A percentile compares a stretch with the other conserved stretches of the same genome.
These are phyloP conservation scores for Ricinus communis DNA, from an alignment of 345 rosid species.

Conservation along the genomic window DNA sequence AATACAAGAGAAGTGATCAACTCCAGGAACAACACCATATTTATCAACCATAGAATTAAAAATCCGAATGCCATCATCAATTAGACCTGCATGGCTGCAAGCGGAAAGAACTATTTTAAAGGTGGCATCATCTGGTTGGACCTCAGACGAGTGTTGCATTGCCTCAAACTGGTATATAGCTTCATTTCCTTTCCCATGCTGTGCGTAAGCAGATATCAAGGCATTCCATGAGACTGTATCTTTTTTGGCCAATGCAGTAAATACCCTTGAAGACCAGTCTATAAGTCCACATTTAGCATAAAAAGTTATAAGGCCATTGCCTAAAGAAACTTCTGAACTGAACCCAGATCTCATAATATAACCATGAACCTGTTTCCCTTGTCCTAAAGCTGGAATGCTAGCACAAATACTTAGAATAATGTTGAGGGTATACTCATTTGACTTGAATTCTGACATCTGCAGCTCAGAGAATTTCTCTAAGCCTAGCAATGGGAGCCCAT, in stretches of 20 bases:
- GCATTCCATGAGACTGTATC: slow-evolving; percentile 75
- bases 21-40: slow-evolving; percentile 41
- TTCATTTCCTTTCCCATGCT: slow-evolving; percentile 68
- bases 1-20: slow-evolving; percentile 70
- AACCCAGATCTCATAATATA: slow-evolving; percentile 43
- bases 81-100: slow-evolving; percentile 73
- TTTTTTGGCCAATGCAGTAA: slow-evolving; percentile 45
- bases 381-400: slow-evolving; percentile 44
- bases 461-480: slow-evolving; percentile 45
- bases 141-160: slow-evolving; percentile 42
- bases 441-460: slow-evolving; percentile 45
- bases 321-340: slow-evolving; percentile 42
- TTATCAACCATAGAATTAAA: slow-evolving; percentile 52
- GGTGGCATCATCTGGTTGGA: slow-evolving; percentile 60
- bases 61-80: slow-evolving; percentile 51
- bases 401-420: slow-evolving; percentile 53
- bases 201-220: slow-evolving; percentile 61
- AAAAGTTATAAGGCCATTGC: slow-evolving; percentile 62
- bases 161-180: slow-evolving; percentile 46
- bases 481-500: slow-evolving; percentile 47
- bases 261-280: slow-evolving; percentile 49
- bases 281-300: slow-evolving; percentile 68
- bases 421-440: slow-evolving; percentile 57
- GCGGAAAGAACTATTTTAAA: slow-evolving; percentile 66
- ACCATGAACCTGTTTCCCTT: slow-evolving; percentile 60